Conservation (phyloP, 148 eudicot genomes). For the Rhododendron vialii region DNA sequence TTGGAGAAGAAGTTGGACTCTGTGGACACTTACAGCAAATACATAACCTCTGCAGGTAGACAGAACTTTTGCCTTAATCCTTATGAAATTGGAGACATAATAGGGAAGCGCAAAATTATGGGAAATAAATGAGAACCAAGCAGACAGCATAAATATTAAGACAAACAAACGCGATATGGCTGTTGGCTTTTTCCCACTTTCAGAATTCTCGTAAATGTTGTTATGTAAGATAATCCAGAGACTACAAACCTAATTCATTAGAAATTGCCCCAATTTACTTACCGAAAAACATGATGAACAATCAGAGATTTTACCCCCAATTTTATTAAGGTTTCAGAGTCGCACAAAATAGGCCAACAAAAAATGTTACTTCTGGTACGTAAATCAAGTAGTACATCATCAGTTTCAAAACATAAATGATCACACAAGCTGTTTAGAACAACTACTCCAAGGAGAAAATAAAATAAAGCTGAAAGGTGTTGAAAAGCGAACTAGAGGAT, state of each 20-base stretch:
- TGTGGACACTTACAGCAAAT: conserved; percentile 96
- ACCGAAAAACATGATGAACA: neutral
- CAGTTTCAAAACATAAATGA: neutral
- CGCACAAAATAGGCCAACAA: neutral
- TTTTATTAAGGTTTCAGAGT: neutral
- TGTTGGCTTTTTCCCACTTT: neutral
- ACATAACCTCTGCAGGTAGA: conserved; percentile 75
- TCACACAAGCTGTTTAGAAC: neutral
- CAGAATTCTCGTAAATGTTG: neutral
- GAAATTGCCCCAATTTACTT: neutral
- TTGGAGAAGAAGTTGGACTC: conserved; percentile 97
- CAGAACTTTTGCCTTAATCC: neutral
- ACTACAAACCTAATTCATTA: neutral
- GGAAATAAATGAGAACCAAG: neutral
- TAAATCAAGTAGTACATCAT: neutral
- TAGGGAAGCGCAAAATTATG: neutral
- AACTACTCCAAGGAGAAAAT: neutral
- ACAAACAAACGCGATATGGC: neutral
- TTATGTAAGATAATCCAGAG: neutral
- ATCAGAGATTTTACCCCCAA: neutral
- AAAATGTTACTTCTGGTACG: neutral
- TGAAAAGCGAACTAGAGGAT: neutral
- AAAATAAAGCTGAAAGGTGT: neutral
- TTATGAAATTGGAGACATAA: neutral
- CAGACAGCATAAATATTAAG: neutral